These are phyloP conservation scores for Ogataea pignaliae DNA, from an alignment of 805 yeast species.

Conservation along the genomic window DNA sequence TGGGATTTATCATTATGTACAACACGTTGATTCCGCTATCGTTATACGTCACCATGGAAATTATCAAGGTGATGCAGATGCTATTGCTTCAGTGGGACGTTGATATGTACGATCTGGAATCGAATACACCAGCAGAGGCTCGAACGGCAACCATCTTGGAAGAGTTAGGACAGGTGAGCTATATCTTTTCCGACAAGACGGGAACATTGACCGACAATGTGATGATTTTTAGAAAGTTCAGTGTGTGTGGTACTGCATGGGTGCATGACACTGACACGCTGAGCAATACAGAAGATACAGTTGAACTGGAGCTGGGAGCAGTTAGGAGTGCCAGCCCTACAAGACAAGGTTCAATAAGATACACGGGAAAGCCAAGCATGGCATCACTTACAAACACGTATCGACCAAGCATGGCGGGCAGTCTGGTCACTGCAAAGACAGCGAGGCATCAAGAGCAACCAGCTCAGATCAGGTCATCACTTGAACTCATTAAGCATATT, in stretches of 20 bases:
- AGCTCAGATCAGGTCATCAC: slow-evolving; percentile 49
- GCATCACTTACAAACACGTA: slow-evolving; percentile 34
- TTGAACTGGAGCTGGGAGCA: neutral
- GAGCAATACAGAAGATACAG: slow-evolving; percentile 21
- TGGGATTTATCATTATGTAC: slow-evolving; percentile 97
- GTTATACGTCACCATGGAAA: slow-evolving; percentile 93
- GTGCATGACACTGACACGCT: slow-evolving; percentile 63
- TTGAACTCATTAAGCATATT: slow-evolving; percentile 62
- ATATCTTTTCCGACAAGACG: slow-evolving; percentile 92
- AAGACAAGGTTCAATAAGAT: slow-evolving; percentile 16
- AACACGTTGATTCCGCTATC: slow-evolving; percentile 94
- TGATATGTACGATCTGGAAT: slow-evolving; percentile 84
- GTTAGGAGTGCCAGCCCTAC: slow-evolving; percentile 5
- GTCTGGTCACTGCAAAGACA: slow-evolving; percentile 25
- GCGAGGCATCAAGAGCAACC: slow-evolving; percentile 36
- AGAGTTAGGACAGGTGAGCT: slow-evolving; percentile 95
- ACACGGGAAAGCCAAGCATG: slow-evolving; percentile 56
- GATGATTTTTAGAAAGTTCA: slow-evolving; percentile 87
- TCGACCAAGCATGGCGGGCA: slow-evolving; percentile 17
- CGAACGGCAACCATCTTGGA: slow-evolving; percentile 93
- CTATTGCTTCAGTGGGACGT: slow-evolving; percentile 80
- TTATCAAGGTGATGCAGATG: slow-evolving; percentile 85
- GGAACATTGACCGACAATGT: slow-evolving; percentile 94
- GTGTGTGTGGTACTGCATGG: slow-evolving; percentile 89
- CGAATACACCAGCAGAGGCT: slow-evolving; percentile 91